Conservation (phyloP, 257 asterid species). For the Primulina eburnea region DNA sequence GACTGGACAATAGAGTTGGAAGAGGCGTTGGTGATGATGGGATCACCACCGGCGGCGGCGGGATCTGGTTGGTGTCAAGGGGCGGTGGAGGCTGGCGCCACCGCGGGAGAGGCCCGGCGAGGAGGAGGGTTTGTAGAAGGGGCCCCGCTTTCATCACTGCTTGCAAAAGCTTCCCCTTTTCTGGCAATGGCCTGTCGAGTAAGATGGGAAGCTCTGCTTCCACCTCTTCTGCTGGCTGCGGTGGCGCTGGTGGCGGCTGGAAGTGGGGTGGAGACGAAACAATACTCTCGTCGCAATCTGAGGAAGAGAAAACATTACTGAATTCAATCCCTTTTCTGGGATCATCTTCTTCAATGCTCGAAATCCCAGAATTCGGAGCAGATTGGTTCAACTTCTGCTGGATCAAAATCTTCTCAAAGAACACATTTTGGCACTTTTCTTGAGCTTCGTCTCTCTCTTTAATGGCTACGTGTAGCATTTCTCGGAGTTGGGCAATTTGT, state of each 20-base stretch:
- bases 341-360: not conserved
- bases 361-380: not conserved
- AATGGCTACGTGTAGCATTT: not conserved
- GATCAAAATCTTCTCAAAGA: not conserved
- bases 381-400: not conserved
- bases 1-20: not conserved
- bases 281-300: conserved; percentile 23
- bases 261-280: conserved; percentile 20
- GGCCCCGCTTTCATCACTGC: conserved; percentile 20
- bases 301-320: conserved; percentile 21
- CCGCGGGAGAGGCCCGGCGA: conserved; percentile 21
- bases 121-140: conserved; percentile 20
- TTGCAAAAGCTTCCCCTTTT: conserved; percentile 20
- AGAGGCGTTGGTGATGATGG: not conserved
- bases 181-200: conserved; percentile 15
- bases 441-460: not conserved
- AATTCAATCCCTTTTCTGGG: not conserved
- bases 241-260: not conserved
- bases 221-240: not conserved
- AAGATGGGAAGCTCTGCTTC: conserved; percentile 3
- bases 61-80: conserved; percentile 19
- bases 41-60: conserved; percentile 15
- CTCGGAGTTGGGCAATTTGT: not conserved
- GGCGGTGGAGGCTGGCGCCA: conserved; percentile 26
- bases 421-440: not conserved